phyloP scores from a whole-genome alignment of 305 asterid species.

The Fraxinus angustifolia region DNA sequence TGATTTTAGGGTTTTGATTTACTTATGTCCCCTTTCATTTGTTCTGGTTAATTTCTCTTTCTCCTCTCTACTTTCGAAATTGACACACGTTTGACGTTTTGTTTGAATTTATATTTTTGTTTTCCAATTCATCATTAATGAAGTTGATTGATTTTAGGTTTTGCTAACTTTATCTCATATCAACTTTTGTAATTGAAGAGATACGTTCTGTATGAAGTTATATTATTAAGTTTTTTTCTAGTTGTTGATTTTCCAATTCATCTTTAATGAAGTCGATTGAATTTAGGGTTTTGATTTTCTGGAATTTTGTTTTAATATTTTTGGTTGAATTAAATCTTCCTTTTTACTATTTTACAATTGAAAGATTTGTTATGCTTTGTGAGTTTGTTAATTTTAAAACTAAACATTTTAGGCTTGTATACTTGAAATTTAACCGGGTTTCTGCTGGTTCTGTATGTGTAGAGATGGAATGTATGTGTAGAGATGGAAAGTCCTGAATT shows the following conservation, averaged over 20 bases:
- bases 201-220: background rate
- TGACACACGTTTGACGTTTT: background rate
- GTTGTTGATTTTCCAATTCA: background rate
- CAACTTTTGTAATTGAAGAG: background rate
- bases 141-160: background rate
- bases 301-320: background rate
- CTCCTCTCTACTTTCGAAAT: background rate
- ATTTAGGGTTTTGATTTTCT: background rate
- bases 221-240: background rate
- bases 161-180: background rate
- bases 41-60: background rate
- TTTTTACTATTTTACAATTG: background rate
- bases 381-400: background rate
- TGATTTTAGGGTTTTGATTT: conserved; percentile 25
- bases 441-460: background rate
- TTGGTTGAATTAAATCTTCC: background rate
- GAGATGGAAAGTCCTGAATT: background rate
- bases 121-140: background rate
- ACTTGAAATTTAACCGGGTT: background rate
- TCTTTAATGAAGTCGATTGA: background rate
- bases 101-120: background rate
- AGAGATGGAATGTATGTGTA: background rate
- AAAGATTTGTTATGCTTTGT: background rate
- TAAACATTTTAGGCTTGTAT: background rate
- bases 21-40: background rate